Evolutionary conservation across 345 rosid genomes (phyloP).

Genomic region (Boechera stricta): DNA sequence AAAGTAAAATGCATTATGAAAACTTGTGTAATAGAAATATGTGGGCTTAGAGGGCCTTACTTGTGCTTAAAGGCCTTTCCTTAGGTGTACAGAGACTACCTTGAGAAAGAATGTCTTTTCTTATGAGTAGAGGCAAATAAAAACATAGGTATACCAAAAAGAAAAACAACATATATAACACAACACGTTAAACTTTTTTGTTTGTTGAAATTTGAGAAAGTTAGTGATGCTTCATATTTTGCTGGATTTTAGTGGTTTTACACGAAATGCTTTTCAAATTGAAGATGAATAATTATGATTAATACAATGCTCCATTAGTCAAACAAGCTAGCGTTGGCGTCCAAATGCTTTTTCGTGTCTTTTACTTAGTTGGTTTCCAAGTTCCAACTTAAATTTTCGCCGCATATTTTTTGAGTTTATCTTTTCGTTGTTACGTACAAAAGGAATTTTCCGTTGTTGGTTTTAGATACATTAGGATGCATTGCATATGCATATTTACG

Average conservation of each 20-base stretch:
- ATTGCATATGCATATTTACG: constrained; percentile 1
- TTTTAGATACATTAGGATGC: constrained; percentile 8
- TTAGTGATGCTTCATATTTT: constrained; percentile 7
- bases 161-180: background rate
- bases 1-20: background rate
- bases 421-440: constrained; percentile 20
- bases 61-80: background rate
- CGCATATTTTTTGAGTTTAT: constrained; percentile 10
- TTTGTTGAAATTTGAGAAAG: background rate
- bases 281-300: constrained; percentile 4
- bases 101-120: background rate
- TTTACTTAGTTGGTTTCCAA: background rate
- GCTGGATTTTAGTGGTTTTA: constrained; percentile 21
- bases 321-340: constrained; percentile 34
- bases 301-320: background rate
- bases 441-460: background rate
- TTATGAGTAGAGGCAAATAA: background rate
- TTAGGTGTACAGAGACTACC: background rate
- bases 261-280: constrained; percentile 14
- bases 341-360: background rate
- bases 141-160: background rate
- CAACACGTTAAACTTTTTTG: background rate
- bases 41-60: background rate
- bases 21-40: background rate
- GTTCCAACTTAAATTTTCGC: background rate